A percentile compares a stretch with the other conserved stretches of the same genome.
These are phyloP conservation scores for Vigna hirtella DNA, from an alignment of 306 rosid genomes.

Conservation along the genomic window DNA sequence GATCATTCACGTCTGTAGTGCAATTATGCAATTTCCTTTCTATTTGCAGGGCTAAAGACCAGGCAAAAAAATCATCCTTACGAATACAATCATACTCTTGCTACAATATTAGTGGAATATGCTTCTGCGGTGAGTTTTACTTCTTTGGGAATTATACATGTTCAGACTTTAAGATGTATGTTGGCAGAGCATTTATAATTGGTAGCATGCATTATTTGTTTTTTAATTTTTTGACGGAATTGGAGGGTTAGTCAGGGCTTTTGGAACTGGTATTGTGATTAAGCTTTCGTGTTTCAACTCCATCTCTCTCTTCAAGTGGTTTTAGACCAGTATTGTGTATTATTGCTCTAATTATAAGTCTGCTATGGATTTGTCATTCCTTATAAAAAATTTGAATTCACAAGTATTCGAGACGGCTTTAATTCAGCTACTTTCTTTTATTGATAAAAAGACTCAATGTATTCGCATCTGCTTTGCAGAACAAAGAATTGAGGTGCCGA, in stretches of 20 bases:
- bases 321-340: neutral
- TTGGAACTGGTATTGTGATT: conserved; percentile 13
- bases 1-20: conserved; percentile 14
- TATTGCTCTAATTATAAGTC: neutral
- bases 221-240: conserved; percentile 22
- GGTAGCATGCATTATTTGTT: conserved; percentile 3
- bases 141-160: conserved; percentile 26
- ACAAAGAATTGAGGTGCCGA: conserved; percentile 17
- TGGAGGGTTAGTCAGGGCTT: conserved; percentile 31
- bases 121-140: conserved; percentile 81
- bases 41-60: conserved; percentile 59
- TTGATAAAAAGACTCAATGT: conserved; percentile 8
- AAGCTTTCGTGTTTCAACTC: conserved; percentile 12
- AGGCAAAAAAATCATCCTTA: conserved; percentile 37
- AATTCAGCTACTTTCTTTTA: conserved; percentile 9
- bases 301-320: neutral
- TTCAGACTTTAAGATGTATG: conserved; percentile 18
- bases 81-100: conserved; percentile 77
- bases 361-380: neutral
- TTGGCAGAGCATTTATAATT: conserved; percentile 17
- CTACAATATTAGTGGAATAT: conserved; percentile 75
- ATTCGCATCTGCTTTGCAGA: conserved; percentile 13
- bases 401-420: conserved; percentile 13
- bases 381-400: neutral
- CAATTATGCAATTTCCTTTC: neutral